These are phyloP conservation scores for Diaporthe capsici DNA, from an alignment of 2,329 filamentous ascomycete species.

Conservation along the genomic window DNA sequence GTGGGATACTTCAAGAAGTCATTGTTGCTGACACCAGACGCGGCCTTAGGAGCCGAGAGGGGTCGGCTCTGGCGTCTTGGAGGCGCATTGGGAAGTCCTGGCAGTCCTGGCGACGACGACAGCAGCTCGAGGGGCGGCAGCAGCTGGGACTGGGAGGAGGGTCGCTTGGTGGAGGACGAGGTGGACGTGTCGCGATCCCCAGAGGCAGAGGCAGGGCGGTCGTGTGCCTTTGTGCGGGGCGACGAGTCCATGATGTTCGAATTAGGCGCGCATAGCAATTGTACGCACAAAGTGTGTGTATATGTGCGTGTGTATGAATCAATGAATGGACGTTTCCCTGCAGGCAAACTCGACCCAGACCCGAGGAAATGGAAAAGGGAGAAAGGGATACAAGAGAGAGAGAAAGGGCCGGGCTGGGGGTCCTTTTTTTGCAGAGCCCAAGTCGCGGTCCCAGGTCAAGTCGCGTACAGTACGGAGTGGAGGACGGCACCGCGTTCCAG, in stretches of 20 bases:
- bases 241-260: constrained; percentile 39
- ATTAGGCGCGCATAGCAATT: constrained; percentile 34
- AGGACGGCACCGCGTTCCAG: constrained; percentile 38
- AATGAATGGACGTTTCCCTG: constrained; percentile 34
- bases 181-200: constrained; percentile 37
- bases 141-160: constrained; percentile 70
- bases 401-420: constrained; percentile 34
- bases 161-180: constrained; percentile 61
- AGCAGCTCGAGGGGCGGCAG: constrained; percentile 85
- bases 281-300: background rate
- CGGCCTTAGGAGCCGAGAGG: constrained; percentile 50
- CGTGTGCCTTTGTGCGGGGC: constrained; percentile 34
- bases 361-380: constrained; percentile 12
- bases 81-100: constrained; percentile 67
- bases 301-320: constrained; percentile 1
- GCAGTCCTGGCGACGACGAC: constrained; percentile 80
- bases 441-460: constrained; percentile 40
- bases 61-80: constrained; percentile 74
- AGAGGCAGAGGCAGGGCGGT: constrained; percentile 36
- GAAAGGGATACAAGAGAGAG: constrained; percentile 7
- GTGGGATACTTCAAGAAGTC: constrained; percentile 86
- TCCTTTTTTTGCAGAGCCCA: constrained; percentile 38
- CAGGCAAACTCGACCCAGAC: constrained; percentile 31
- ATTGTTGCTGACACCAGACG: constrained; percentile 42
- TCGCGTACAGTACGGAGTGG: constrained; percentile 40